Base-by-base conservation (phyloP, 2,329 filamentous ascomycete genomes). In the Penicillium expansum region DNA sequence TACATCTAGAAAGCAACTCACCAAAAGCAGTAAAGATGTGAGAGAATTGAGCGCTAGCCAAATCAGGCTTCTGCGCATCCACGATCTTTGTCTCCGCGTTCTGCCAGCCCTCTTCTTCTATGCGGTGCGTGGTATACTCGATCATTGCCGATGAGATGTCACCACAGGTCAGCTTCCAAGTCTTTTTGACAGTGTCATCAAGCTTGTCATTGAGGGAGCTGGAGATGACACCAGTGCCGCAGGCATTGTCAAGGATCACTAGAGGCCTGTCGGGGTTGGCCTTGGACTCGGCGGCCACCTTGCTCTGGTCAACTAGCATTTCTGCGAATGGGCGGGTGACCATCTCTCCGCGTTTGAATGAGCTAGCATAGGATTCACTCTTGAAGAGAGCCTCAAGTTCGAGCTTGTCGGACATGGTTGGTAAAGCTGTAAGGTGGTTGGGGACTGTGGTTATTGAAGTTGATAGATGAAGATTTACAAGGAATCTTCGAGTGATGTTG, bases 201-300 rank as follows among this genome's bases (percentile, higher is more conserved):
- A 84, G 57, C 3, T 63, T 66, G 10, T 66, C 65, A 55, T 82
- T 76, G 14, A 84, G 62, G 27, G 78, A 67, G 9, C 77, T 75
- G 1, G 78, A 78, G 13, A 83, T 71, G 16, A 82, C 73, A 0
- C 82, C 83, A 4, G 76, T 74, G 0, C 83, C 83, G 54, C 82
- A 85, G 7, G 80, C 82, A 59, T 78, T 78, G 56, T 86, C 83
- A 11, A 86, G 66, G 24, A 85, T 58, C 8, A 69, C 61, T 2
- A 74, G 60, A 14, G 68, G 62, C 10, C 52, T 50, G 10, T 66
- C 50, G 13, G 53, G 57, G 20, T 58, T 57, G 10, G 60, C 45
- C 24, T 63, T 53, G 2, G 63, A 53, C 5, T 57, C n/a, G 5
- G 38, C 35, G 22, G 53, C 18, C 5, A 76, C 35, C 13, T 67